Evolutionary conservation across 106 monocot genomes (phyloP), one percentile per base, ranked within the genome.

Genomic region (Alisma plantagoaquatica): DNA sequence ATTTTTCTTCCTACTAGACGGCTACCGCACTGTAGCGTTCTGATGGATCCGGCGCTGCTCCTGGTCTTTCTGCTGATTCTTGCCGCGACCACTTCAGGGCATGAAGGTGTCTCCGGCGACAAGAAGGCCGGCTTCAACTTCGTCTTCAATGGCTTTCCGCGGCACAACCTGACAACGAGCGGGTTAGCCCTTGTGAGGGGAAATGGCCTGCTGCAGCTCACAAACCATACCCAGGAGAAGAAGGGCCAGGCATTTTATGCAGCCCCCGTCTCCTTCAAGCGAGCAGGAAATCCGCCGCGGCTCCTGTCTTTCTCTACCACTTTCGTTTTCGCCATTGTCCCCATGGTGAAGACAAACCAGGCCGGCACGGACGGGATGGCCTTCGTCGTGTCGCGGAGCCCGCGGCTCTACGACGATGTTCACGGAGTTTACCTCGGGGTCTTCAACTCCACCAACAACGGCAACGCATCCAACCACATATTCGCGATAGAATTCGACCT

Each of bases 221-320:
- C n/a, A n/a, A n/a, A n/a, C 33, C 57, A 49, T 32, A 59, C 63
- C 8, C 5, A 29, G 19, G 21, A 51, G 18, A 16, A 41, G 8
- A 53, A 42, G 16, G 73, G 68, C 23, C 77, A 73, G 15, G 77
- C 73, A 45, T 78, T 78, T 63, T 73, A 32, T 54, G 38, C 63
- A 18, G 45, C 68, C 25, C 53, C 63, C 14, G 35, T 71, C 17
- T 53, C 20, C n/a, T 31, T 72, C 38, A 51, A 33, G 16, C 7
- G 12, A 17, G 25, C 4, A 19, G 18, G 18, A 14, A n/a, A 73
- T 73, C 29, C 45, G 33, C 28, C 73, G 72, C 49, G 54, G 72
- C 23, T 73, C 73, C 24, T n/a, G n/a, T n/a, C n/a, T n/a, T n/a
- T n/a, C n/a, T n/a, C n/a, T n/a, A n/a, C n/a, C n/a, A n/a, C n/a